Evolutionary conservation across 1,139 yeast genomes (phyloP), one percentile per base, ranked within the genome.

Genomic region (Sugiyamaella castrensis): DNA sequence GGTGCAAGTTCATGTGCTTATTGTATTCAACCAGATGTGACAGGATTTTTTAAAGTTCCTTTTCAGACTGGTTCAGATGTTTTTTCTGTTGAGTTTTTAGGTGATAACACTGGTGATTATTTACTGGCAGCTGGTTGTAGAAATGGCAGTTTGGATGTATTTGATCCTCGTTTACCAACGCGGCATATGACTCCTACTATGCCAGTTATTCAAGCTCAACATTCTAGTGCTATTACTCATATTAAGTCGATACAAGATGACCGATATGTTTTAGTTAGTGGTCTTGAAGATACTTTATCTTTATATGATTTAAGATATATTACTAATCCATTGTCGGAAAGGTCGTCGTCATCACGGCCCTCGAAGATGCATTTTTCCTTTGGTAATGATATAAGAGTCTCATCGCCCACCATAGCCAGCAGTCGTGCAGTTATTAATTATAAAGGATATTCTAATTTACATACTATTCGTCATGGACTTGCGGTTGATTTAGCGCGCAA

Each of bases 261-360:
- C 19, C 32, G 43, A 19, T 57, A 55, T 41, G 39, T 58, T 29
- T 39, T 59, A n/a, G 53, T 54, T 29, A 51, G 57, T 41, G 63
- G 63, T 2, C 50, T 58, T 5, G 55, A 52, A 26, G 55, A 57
- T 43, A 41, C 53, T 32, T 48, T 59, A 33, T 56, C 53, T 2
- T 43, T 57, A 16, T 59, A 59, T 45, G 63, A 59, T 40, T 30
- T 55, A 10, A 49, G 63, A n/a, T 57, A 47, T 16, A 33, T 37
- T 13, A 43, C 31, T 15, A 31, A 13, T 31, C 34, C 27, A 32
- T 7, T 10, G 26, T 38, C 29, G 31, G 37, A 28, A 24, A 31
- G 10, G 24, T 12, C 33, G 35, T 28, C 16, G 24, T 5, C 5
- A 3, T 5, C 24, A 19, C n/a, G n/a, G n/a, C n/a, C n/a, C n/a